phyloP scores from a whole-genome alignment of 1,284 basidiomycete genomes.

The Gomphus sp. region DNA sequence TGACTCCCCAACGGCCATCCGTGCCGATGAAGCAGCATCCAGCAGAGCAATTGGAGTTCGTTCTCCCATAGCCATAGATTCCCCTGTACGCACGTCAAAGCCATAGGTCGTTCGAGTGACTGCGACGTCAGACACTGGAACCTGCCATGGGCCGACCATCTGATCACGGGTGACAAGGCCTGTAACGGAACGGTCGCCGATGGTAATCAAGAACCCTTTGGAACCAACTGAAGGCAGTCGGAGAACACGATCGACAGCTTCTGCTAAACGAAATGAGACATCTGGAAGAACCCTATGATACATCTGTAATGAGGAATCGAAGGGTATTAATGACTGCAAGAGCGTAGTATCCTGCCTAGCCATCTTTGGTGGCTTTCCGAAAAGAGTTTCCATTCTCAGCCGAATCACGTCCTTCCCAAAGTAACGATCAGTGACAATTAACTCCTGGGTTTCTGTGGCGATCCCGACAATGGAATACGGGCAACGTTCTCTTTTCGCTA shows the following conservation, averaged over 20 bases:
- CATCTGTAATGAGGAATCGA: conserved; percentile 64
- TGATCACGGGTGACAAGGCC: conserved; percentile 95
- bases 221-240: conserved; percentile 89
- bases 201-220: conserved; percentile 97
- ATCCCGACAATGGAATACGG: conserved; percentile 88
- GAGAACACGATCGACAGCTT: conserved; percentile 75
- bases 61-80: conserved; percentile 98
- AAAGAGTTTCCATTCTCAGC: conserved; percentile 91
- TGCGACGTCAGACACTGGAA: conserved; percentile 95
- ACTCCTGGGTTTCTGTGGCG: conserved; percentile 73
- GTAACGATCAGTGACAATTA: conserved; percentile 87
- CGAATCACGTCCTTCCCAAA: conserved; percentile 76
- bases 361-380: conserved; percentile 96
- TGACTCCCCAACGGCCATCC: conserved; percentile 94
- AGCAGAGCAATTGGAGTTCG: conserved; percentile 90
- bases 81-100: conserved; percentile 75
- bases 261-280: conserved; percentile 35
- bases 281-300: conserved; percentile 45
- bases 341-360: conserved; percentile 62
- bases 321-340: conserved; percentile 40
- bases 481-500: conserved; percentile 86
- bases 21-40: conserved; percentile 80
- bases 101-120: conserved; percentile 94
- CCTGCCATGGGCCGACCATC: conserved; percentile 99
- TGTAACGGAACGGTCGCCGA: conserved; percentile 91